A percentile compares a stretch with the other conserved stretches of the same genome.
Conservation (phyloP, 1,284 basidiomycete species). For the Coniferiporia weirii region DNA sequence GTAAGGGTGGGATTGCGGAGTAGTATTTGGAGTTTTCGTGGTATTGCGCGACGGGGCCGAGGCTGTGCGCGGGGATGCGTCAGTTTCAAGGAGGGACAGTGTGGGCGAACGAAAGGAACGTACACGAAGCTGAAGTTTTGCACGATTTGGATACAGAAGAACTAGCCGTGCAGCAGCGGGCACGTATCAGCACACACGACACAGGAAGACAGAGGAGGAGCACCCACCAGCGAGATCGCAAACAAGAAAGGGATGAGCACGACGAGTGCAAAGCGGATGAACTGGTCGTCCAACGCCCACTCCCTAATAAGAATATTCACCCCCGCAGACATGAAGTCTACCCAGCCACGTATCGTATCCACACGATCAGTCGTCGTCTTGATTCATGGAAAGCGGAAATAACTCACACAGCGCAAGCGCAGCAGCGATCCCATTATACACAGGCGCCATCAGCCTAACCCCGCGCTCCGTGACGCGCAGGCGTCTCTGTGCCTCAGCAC, state of each 20-base stretch:
- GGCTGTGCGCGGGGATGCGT: constrained; percentile 19
- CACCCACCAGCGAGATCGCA: constrained; percentile 59
- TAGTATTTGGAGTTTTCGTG: constrained; percentile 71
- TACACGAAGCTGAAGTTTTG: constrained; percentile 51
- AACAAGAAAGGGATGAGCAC: constrained; percentile 64
- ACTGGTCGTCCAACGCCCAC: constrained; percentile 60
- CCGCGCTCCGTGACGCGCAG: constrained; percentile 5
- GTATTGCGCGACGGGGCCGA: constrained; percentile 73
- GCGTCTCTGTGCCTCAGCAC: constrained; percentile 4
- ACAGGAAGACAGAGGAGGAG: constrained; percentile 1
- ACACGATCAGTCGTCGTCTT: constrained; percentile 1
- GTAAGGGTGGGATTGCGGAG: constrained; percentile 51
- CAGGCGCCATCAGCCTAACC: constrained; percentile 59
- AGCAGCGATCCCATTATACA: constrained; percentile 71
- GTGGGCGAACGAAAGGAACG: too few relatives aligned
- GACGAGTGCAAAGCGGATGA: constrained; percentile 58
- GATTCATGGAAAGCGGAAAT: constrained; percentile 4
- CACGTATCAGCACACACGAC: too few relatives aligned
- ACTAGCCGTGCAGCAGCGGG: constrained; percentile 37
- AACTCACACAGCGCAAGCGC: constrained; percentile 59
- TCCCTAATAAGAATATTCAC: constrained; percentile 55
- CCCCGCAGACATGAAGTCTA: constrained; percentile 58
- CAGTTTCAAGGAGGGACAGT: too few relatives aligned
- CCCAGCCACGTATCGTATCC: background rate
- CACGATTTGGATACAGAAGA: constrained; percentile 59